Evolutionary conservation across 2,329 filamentous ascomycete genomes (phyloP).

Genomic region (Botrytis porri): DNA sequence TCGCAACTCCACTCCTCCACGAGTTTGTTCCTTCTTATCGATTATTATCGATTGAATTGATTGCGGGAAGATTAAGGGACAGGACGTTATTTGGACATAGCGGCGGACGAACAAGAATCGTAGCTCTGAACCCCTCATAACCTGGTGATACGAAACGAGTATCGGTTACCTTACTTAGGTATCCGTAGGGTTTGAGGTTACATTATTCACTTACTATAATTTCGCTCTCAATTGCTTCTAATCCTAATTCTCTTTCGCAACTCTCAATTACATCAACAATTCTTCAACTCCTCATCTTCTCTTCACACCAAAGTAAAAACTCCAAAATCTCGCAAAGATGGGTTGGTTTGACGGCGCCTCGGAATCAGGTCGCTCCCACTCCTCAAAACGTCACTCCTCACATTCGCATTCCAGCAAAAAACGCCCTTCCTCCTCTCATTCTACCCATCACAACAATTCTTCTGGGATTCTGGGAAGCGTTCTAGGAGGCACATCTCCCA

Average conservation of each 20-base stretch:
- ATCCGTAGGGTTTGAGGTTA: neutral
- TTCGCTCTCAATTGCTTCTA: neutral
- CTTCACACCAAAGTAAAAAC: neutral
- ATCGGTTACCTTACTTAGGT: neutral
- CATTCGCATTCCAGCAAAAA: slow-evolving; percentile 32
- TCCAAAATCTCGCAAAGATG: slow-evolving; percentile 36
- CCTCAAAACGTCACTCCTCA: slow-evolving; percentile 31
- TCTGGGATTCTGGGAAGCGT: slow-evolving; percentile 6
- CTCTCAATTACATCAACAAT: neutral
- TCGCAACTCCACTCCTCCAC: neutral
- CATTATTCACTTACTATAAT: neutral
- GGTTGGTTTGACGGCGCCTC: slow-evolving; percentile 46
- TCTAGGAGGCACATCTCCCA: slow-evolving; percentile 7
- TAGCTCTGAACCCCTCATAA: slow-evolving; percentile 8
- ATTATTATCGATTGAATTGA: neutral
- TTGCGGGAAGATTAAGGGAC: neutral
- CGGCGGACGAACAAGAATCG: neutral
- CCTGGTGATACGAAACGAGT: neutral
- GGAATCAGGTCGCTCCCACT: slow-evolving; percentile 32
- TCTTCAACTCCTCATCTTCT: too few species aligned
- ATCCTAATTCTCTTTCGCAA: neutral
- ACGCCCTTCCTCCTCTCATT: slow-evolving; percentile 23
- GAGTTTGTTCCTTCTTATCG: neutral
- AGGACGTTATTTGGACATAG: slow-evolving; percentile 19
- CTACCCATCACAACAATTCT: slow-evolving; percentile 11